Base-by-base conservation (phyloP, 768 basidiomycete genomes). In the Leccinum barrowsii region DNA sequence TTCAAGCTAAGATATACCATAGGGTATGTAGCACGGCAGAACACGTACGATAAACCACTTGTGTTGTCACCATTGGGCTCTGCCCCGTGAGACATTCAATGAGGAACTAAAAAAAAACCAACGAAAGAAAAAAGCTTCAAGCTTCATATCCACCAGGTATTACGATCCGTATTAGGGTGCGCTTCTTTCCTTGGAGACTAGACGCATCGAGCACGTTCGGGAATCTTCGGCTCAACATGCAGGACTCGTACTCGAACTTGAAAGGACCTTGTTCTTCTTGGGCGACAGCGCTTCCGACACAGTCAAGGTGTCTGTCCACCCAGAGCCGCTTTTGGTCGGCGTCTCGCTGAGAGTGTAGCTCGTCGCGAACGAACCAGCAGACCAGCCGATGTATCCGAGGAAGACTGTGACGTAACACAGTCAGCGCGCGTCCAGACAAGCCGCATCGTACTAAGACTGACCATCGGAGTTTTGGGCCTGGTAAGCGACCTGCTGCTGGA, bases 321-420 rank as follows among this genome's bases (percentile, higher is more conserved):
- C 66, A 6, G 71, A 65, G 54, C 66, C 68, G 22, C 54, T 65
- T 7, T 68, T 56, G 40, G 52, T 63, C 0, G 78, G 78, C 2
- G 63, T 67, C 63, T 78, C 65, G 24, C 70, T 64, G 22, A 79
- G 70, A 19, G 66, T 63, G 57, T 79, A 78, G 56, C 56, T 56
- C 0, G 72, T 63, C 57, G 65, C 68, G 65, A 85, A 85, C 56
- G 78, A 76, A n/a, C 84, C 84, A n/a, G 83, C 84, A 24, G 80
- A 73, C 84, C 84, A 85, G 26, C 81, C 78, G 28, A 80, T 67
- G 63, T 82, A 85, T 19, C 85, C 85, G 13, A 84, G 70, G 67
- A 80, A 74, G 4, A 80, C 80, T 81, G 44, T 10, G 26, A 24
- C 12, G 8, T 24, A 22, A 46, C 19, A 61, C 28, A 11, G 8